Evolutionary conservation across 371 early-diverging fungal genomes (phyloP), one percentile per base, ranked within the genome.

Genomic region (Rhizopus arrhizus): DNA sequence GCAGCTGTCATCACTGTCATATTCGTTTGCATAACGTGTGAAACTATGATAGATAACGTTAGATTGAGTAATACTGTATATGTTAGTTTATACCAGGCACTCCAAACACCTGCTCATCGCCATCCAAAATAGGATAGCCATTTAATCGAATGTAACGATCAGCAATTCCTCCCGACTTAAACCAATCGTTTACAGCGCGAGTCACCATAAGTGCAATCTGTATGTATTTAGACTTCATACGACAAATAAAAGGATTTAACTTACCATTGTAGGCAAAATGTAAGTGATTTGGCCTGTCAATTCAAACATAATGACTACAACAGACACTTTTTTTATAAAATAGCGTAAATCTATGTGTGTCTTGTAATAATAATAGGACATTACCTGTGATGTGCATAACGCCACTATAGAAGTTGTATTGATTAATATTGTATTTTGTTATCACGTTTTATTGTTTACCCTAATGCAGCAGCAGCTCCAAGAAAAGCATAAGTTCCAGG

Each of bases 231-330:
- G 28, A 41, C 2, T 5, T 11, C 10, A 28, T 41, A 31, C 12
- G 2, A 31, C 11, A 43, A 45, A 33, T 22, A 13, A 56, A 56
- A 51, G 35, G 13, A 41, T 41, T n/a, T 22, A 42, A 33, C 63
- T 59, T 76, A 93, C 83, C 95, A 96, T 95, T 4, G 94, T 89
- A 0, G 97, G 98, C 40, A 98, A 78, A 51, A 95, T 90, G 62
- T 93, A 95, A 34, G 89, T 89, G 31, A 95, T 75, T 6, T 93
- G 93, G 7, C 97, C 97, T 0, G 99, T 98, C 45, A 98, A 74
- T 69, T 98, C 99, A 70, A 97, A 95, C 95, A 98, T 96, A 61
- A 97, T 95, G 3, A 97, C 96, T 0, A 92, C 93, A 16, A 93
- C 86, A 29, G 92, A 86, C 3, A 93, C 91, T 80, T 62, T 41